A percentile compares a stretch with the other conserved stretches of the same genome.
Conservation (phyloP, 2,329 filamentous ascomycete genomes). For the Fusarium hostae region DNA sequence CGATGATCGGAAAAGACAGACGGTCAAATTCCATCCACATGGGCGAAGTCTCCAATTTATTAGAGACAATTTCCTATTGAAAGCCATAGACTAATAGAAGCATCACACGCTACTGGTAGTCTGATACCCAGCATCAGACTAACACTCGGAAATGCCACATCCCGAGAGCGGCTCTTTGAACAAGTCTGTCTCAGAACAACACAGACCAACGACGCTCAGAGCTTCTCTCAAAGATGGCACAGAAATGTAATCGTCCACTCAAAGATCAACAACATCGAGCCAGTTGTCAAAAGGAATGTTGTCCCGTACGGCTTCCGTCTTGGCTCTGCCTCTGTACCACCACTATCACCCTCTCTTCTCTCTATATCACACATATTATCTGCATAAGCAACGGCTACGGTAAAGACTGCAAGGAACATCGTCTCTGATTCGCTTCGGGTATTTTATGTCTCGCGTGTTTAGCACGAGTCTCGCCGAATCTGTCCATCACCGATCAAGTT, state of each 20-base stretch:
- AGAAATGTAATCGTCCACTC: slow-evolving; percentile 2
- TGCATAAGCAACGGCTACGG: not conserved
- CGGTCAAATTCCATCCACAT: not conserved
- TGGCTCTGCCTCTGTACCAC: not conserved
- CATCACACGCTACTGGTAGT: slow-evolving; percentile 28
- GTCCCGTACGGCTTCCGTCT: slow-evolving; percentile 20
- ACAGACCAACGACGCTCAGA: slow-evolving; percentile 23
- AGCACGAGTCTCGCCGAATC: slow-evolving; percentile 22
- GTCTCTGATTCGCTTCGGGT: slow-evolving; percentile 16
- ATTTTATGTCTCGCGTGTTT: slow-evolving; percentile 14
- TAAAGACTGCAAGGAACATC: not conserved
- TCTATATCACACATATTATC: not conserved
- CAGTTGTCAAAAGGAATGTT: slow-evolving; percentile 24
- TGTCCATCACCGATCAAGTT: slow-evolving; percentile 19
- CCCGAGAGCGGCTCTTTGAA: slow-evolving; percentile 43
- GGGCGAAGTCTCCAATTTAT: not conserved
- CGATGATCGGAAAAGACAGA: slow-evolving; percentile 9
- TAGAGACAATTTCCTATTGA: not conserved
- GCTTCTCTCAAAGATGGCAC: slow-evolving; percentile 9
- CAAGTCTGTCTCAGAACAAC: slow-evolving; percentile 46
- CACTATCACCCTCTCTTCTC: not conserved
- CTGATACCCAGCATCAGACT: slow-evolving; percentile 23
- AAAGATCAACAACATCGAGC: not conserved
- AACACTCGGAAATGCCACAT: slow-evolving; percentile 48
- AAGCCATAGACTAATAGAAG: not conserved